Evolutionary conservation across 352 stramenopile species (phyloP), one percentile per base, ranked within the genome.

Genomic region (Phytopythium montanum): DNA sequence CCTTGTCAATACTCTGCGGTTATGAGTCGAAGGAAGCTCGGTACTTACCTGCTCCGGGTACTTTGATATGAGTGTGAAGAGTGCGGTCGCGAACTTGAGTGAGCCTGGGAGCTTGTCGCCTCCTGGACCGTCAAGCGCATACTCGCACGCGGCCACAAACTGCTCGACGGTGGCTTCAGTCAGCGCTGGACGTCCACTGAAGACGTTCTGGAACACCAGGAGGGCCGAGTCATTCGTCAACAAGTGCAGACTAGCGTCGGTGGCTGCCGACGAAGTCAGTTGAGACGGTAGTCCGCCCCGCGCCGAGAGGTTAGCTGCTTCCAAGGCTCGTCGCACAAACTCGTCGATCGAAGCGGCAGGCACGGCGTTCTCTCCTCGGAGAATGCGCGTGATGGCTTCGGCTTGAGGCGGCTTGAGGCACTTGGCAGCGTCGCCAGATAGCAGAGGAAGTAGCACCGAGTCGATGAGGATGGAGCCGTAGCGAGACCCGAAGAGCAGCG

Each of bases 121-220:
- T 34, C 74, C 70, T 21, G 56, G 59, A 3, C 61, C 61, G 49
- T 88, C 75, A 18, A 83, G 58, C 31, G 69, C 71, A 13, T 59
- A 28, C 52, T 88, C 78, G 28, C 68, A 81, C 23, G 66, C 74
- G 50, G 46, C 62, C 59, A 88, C 56, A 63, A 85, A 72, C 41
- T 54, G 64, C 42, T 88, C 77, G 19, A 91, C 46, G 0, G 80
- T 87, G 13, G 70, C 18, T 14, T 56, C 34, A 3, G 75, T 66
- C n/a, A 90, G 68, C 21, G 60, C 51, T 26, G 83, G 73, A 21
- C 89, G 87, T 25, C 74, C 68, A 33, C 79, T 88, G 42, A 92
- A 60, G 23, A 86, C 73, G 54, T 87, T 92, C 61, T 91, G 83
- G 46, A 86, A 80, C n/a, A 90, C 76, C 23, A 90, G 67, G 16